Percentiles rank a stretch among this genome's conserved stretches.
phyloP scores from a whole-genome alignment of 345 rosid genomes.

The Brassica nigra region DNA sequence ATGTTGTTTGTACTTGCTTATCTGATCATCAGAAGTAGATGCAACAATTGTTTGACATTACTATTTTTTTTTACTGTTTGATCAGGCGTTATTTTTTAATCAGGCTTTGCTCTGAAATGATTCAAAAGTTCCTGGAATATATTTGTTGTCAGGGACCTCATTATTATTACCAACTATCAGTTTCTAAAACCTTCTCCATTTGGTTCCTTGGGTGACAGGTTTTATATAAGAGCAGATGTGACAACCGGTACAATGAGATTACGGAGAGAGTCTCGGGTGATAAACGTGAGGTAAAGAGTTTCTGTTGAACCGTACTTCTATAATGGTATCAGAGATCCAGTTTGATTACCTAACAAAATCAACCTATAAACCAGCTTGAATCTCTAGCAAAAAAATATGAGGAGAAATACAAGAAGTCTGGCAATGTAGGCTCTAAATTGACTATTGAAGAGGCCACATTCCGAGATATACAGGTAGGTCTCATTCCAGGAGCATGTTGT shows the following conservation, averaged over 20 bases:
- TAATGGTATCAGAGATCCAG: slow-evolving; percentile 28
- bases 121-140: slow-evolving; percentile 13
- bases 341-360: slow-evolving; percentile 28
- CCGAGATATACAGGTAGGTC: slow-evolving; percentile 90
- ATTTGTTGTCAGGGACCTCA: slow-evolving; percentile 5
- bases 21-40: background rate
- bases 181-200: slow-evolving; percentile 12
- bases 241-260: slow-evolving; percentile 90
- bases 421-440: slow-evolving; percentile 89
- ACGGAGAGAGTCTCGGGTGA: slow-evolving; percentile 75
- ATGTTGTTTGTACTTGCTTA: background rate
- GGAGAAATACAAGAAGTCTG: slow-evolving; percentile 86
- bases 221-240: slow-evolving; percentile 94
- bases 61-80: background rate
- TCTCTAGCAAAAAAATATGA: slow-evolving; percentile 74
- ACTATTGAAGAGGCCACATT: slow-evolving; percentile 95
- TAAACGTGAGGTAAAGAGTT: slow-evolving; percentile 70
- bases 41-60: slow-evolving; percentile 4
- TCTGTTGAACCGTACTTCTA: slow-evolving; percentile 13
- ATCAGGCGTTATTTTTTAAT: too few species aligned
- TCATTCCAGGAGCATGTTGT: slow-evolving; percentile 18
- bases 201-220: slow-evolving; percentile 51
- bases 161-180: background rate
- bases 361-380: slow-evolving; percentile 60
- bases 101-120: background rate